Percentiles rank a stretch among this genome's conserved stretches.
These are phyloP conservation scores for Pythium insidiosum DNA, from an alignment of 352 stramenopile genomes.

Conservation along the genomic window DNA sequence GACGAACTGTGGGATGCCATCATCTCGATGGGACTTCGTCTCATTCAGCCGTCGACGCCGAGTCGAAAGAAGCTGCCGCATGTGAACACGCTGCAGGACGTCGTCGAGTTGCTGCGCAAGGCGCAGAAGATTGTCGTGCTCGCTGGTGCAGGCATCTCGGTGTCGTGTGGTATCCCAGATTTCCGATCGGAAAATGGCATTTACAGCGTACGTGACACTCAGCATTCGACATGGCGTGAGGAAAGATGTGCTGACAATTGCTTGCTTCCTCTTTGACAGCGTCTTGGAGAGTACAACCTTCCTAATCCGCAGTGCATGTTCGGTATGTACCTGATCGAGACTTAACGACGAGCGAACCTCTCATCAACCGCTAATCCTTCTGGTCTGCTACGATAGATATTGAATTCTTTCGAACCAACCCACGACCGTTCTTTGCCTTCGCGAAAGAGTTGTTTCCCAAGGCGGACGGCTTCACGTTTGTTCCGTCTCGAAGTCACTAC, in stretches of 20 bases:
- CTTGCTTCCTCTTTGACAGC: conserved; percentile 31
- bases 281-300: conserved; percentile 72
- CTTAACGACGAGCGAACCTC: not conserved
- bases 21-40: conserved; percentile 76
- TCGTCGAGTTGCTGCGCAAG: conserved; percentile 56
- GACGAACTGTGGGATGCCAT: conserved; percentile 82
- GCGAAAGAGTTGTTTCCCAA: conserved; percentile 85
- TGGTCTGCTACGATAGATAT: too few species aligned
- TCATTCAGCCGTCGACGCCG: conserved; percentile 58
- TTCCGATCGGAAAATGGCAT: conserved; percentile 94
- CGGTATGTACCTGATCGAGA: conserved; percentile 21
- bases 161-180: conserved; percentile 97
- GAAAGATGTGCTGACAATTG: not conserved
- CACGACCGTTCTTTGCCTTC: conserved; percentile 96
- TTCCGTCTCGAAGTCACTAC: conserved; percentile 90
- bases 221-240: not conserved
- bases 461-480: conserved; percentile 73
- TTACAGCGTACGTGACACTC: conserved; percentile 73
- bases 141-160: conserved; percentile 92
- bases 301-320: conserved; percentile 86
- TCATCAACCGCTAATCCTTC: too few species aligned
- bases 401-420: conserved; percentile 95
- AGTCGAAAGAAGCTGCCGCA: conserved; percentile 20
- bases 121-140: conserved; percentile 90
- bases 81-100: conserved; percentile 60